Evolutionary conservation across 2,329 filamentous ascomycete species (phyloP), one percentile per base, ranked within the genome.

Genomic region (Fusarium citri): DNA sequence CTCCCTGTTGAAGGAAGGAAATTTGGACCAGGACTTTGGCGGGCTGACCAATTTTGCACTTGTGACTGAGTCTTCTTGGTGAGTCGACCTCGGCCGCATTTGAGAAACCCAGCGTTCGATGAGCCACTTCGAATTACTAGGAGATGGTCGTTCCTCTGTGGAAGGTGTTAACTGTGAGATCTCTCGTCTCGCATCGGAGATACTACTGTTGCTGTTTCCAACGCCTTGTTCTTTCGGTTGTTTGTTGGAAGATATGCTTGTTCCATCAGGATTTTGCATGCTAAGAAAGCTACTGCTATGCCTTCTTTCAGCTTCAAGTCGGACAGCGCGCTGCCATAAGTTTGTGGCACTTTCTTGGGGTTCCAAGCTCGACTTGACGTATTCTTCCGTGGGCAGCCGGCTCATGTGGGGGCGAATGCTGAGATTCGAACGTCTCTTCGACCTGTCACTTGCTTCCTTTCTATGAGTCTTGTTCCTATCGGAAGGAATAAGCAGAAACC

Each of bases 11-110:
- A 77, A 71, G 5, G 80, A 79, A 20, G 78, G 74, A 55, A 76
- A 80, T 28, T 59, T 79, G 12, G 80, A 70, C 80, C 80, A 82
- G 10, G 79, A 75, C 16, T 66, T 68, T 7, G 78, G 77, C 28
- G 75, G 75, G 7, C 58, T 72, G 40, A 37, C 43, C 31, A 62
- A 64, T 20, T 14, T 45, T 40, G 31, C 45, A 45, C 42, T 57
- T 14, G 23, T 41, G 16, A 53, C 41, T 14, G 20, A 30, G 5
- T 56, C 47, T 18, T 30, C 42, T 23, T 22, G 37, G 34, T 51
- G 56, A 20, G 31, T 20, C 43, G 46, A 23, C 47, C 26, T 55
- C 26, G 59, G 66, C 22, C 51, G 63, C 61, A 74, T 69, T 34
- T 69, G 65, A 26, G 55, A 16, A 40, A 64, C 59, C 73, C 72